Evolutionary conservation across 805 yeast species (phyloP), one percentile per base, ranked within the genome.

Genomic region (baker's yeast (Saccharomyces cerevisiae)): DNA sequence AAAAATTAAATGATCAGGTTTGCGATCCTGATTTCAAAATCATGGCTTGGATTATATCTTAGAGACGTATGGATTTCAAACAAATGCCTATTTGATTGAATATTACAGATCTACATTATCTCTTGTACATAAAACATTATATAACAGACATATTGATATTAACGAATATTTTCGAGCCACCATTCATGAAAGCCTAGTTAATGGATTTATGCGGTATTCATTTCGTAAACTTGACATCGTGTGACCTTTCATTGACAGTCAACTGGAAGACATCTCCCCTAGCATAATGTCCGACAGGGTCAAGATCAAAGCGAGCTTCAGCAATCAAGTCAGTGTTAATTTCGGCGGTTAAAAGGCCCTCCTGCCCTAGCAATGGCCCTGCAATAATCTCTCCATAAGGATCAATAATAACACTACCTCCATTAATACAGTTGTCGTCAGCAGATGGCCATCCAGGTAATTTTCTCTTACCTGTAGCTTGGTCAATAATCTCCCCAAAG

Each of bases 301-400:
- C 80, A 30, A 75, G 64, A 53, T 76, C 79, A 53, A 65, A 76
- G 49, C 76, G 64, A 2, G 78, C 75, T 58, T 69, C 72, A 14
- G 68, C 56, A 22, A 74, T 66, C 46, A 65, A 66, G 46, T 68
- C 71, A n/a, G 67, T 53, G 47, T 76, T 78, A 47, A 76, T 70
- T 50, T 73, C 76, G 1, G 76, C 78, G 6, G 69, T 54, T 21
- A 75, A 53, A 13, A 76, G 55, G 8, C 78, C 79, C 55, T 74
- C 77, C 51, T 69, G 55, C 14, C 77, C 76, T 8, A 65, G 6
- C 48, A 76, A 58, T 3, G 79, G 79, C 6, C 79, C 77, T 8
- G 77, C 77, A 51, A 74, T 58, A 27, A 73, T 65, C 48, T 74
- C 77, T 14, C 80, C 78, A 55, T 71, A 64, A 9, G 79, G 80